phyloP scores from a whole-genome alignment of 371 early-diverging fungal species.

The Coemansia sp. region DNA sequence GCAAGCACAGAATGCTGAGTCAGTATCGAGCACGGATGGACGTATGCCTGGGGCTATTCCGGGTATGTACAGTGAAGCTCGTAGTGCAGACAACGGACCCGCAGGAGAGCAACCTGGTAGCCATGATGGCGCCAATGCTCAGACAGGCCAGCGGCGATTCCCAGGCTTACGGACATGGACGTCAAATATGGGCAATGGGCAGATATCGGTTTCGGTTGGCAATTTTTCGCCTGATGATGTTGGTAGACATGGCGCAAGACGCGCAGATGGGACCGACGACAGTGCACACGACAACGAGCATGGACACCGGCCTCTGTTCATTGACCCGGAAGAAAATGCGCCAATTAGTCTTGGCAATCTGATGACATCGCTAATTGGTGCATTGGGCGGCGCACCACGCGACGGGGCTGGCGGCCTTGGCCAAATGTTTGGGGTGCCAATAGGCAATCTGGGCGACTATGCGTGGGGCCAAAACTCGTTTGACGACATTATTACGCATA shows the following conservation, averaged over 20 bases:
- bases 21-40: not conserved
- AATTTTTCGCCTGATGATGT: conserved; percentile 7
- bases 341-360: conserved; percentile 42
- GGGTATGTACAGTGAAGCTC: not conserved
- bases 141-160: conserved; percentile 5
- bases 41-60: conserved; percentile 3
- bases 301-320: conserved; percentile 39
- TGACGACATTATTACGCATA: conserved; percentile 75
- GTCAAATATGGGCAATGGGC: conserved; percentile 25
- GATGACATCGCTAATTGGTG: conserved; percentile 37
- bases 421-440: conserved; percentile 37
- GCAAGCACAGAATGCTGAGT: not conserved
- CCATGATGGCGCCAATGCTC: not conserved
- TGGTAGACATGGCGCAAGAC: not conserved
- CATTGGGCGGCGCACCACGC: conserved; percentile 35
- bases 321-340: conserved; percentile 48
- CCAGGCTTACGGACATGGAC: conserved; percentile 43
- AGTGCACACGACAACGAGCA: conserved; percentile 12
- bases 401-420: conserved; percentile 22
- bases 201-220: conserved; percentile 37
- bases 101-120: not conserved
- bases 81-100: not conserved
- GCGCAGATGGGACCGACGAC: not conserved
- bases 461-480: conserved; percentile 57
- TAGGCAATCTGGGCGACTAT: conserved; percentile 53